Evolutionary conservation across 2,329 filamentous ascomycete species (phyloP).

Genomic region (Microsporum canis): DNA sequence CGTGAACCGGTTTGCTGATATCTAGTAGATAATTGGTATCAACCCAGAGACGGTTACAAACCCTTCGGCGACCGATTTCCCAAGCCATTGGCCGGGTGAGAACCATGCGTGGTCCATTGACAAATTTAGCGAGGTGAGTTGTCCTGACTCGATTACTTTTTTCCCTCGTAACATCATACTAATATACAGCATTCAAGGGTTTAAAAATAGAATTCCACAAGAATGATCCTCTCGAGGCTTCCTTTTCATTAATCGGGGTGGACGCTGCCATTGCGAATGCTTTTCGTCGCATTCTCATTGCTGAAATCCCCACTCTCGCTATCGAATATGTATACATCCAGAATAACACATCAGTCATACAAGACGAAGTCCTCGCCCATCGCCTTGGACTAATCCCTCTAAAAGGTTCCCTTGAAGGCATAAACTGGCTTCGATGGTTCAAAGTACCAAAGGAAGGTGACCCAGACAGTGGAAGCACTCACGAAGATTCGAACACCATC

Average conservation of each 20-base stretch:
- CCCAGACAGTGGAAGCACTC: slow-evolving; percentile 39
- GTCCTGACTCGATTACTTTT: neutral
- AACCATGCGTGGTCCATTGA: slow-evolving; percentile 69
- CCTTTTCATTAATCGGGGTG: slow-evolving; percentile 83
- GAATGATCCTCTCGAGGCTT: slow-evolving; percentile 63
- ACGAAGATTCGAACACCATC: slow-evolving; percentile 75
- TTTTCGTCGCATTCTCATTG: slow-evolving; percentile 88
- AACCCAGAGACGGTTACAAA: slow-evolving; percentile 84
- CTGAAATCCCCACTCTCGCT: slow-evolving; percentile 87
- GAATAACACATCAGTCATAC: slow-evolving; percentile 96
- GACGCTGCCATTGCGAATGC: slow-evolving; percentile 93
- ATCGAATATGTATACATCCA: slow-evolving; percentile 88
- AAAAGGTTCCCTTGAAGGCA: slow-evolving; percentile 62
- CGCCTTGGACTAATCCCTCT: slow-evolving; percentile 85
- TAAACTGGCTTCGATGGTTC: slow-evolving; percentile 75
- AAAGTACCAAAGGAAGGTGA: slow-evolving; percentile 59
- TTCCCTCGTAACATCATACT: slow-evolving; percentile 6
- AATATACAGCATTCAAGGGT: slow-evolving; percentile 31
- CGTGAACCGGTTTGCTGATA: slow-evolving; percentile 9
- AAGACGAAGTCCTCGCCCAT: slow-evolving; percentile 91
- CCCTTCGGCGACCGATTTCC: slow-evolving; percentile 81
- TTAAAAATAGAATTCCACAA: slow-evolving; percentile 74
- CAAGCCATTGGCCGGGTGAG: slow-evolving; percentile 80
- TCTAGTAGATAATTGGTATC: slow-evolving; percentile 63
- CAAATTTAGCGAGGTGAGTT: slow-evolving; percentile 51